A percentile compares a stretch with the other conserved stretches of the same genome.
phyloP scores from a whole-genome alignment of 495 filamentous ascomycete species.

The Pseudomonodictys pantanalensis region DNA sequence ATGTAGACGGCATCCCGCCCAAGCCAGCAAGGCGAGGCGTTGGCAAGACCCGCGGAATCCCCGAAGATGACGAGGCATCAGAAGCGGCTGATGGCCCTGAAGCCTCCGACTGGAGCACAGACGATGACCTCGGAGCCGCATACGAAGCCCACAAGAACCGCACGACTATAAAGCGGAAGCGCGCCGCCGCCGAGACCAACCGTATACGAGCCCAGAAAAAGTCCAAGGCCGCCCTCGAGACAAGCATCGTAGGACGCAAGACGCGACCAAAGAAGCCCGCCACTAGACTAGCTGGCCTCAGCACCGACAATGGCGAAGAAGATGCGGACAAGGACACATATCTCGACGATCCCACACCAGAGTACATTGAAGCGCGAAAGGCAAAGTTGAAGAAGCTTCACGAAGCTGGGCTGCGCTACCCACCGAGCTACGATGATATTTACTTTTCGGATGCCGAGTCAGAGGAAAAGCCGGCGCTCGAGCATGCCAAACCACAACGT shows the following conservation, averaged over 20 bases:
- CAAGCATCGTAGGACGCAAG: slow-evolving; percentile 37
- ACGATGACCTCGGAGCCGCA: slow-evolving; percentile 49
- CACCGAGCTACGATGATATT: slow-evolving; percentile 76
- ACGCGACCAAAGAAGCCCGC: slow-evolving; percentile 4
- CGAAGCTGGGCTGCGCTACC: slow-evolving; percentile 68
- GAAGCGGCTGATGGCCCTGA: not conserved
- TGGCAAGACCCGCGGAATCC: not conserved
- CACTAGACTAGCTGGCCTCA: not conserved
- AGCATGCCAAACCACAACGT: slow-evolving; percentile 53
- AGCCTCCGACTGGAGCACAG: slow-evolving; percentile 26
- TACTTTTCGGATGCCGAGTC: slow-evolving; percentile 78
- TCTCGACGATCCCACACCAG: slow-evolving; percentile 57
- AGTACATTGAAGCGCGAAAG: slow-evolving; percentile 56
- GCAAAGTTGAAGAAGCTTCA: slow-evolving; percentile 56
- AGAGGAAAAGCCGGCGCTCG: slow-evolving; percentile 69
- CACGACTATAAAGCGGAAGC: slow-evolving; percentile 55
- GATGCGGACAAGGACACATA: slow-evolving; percentile 40
- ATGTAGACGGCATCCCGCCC: slow-evolving; percentile 11
- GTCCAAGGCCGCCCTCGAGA: slow-evolving; percentile 37
- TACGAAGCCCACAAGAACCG: slow-evolving; percentile 61
- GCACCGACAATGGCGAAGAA: slow-evolving; percentile 31
- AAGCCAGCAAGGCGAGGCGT: not conserved
- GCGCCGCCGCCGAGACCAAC: slow-evolving; percentile 48
- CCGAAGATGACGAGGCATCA: not conserved
- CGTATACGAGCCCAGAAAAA: slow-evolving; percentile 46